phyloP scores from a whole-genome alignment of 225 moss, liverwort and hornwort genomes.

The Bryum argenteum region DNA sequence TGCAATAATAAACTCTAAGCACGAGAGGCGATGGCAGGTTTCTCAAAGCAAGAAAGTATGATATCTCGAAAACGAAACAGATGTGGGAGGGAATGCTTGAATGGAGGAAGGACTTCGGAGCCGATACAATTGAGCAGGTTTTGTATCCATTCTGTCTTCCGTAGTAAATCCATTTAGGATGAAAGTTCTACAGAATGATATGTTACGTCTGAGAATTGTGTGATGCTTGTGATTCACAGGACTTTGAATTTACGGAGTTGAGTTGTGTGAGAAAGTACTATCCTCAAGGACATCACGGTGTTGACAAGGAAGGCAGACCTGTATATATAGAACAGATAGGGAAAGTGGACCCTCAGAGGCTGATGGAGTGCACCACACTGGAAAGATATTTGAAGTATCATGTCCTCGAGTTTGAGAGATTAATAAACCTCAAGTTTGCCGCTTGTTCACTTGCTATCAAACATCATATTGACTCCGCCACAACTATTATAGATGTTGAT shows the following conservation, averaged over 20 bases:
- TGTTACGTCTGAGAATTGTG: slow-evolving; percentile 10
- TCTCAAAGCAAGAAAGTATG: slow-evolving; percentile 84
- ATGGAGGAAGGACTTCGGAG: slow-evolving; percentile 74
- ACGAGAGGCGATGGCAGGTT: slow-evolving; percentile 42
- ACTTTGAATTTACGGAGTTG: slow-evolving; percentile 69
- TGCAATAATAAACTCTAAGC: too few species aligned
- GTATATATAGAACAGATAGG: slow-evolving; percentile 90
- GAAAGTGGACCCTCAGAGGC: slow-evolving; percentile 71
- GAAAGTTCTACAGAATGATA: too few species aligned
- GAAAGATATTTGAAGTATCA: slow-evolving; percentile 92
- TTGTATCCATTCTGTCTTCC: slow-evolving; percentile 6
- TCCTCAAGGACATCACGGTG: slow-evolving; percentile 95
- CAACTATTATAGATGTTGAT: slow-evolving; percentile 89
- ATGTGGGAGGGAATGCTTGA: slow-evolving; percentile 84
- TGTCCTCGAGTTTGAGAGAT: slow-evolving; percentile 89
- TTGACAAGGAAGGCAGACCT: slow-evolving; percentile 90
- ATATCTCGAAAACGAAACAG: slow-evolving; percentile 66
- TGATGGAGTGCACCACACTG: slow-evolving; percentile 83
- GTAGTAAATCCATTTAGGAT: too few species aligned
- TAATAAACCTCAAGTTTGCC: slow-evolving; percentile 86
- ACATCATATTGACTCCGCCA: slow-evolving; percentile 77
- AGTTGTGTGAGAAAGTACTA: slow-evolving; percentile 67
- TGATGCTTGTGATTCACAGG: slow-evolving; percentile 44
- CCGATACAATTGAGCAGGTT: slow-evolving; percentile 85
- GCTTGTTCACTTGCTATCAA: slow-evolving; percentile 82